phyloP scores from a whole-genome alignment of 2,329 filamentous ascomycete species.

The Monilinia fructigena region DNA sequence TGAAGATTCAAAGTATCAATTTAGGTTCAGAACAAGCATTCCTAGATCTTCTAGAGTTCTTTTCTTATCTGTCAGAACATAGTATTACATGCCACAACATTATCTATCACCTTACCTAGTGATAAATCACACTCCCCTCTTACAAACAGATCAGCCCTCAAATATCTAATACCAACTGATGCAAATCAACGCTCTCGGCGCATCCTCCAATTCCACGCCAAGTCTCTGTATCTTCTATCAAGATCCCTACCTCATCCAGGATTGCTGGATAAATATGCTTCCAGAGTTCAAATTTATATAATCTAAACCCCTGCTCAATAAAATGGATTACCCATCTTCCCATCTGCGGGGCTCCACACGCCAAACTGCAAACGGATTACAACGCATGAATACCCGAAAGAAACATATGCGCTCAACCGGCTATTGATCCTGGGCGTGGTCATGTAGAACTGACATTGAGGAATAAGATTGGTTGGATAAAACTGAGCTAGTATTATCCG shows the following conservation, averaged over 20 bases:
- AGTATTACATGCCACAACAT: background rate
- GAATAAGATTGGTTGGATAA: background rate
- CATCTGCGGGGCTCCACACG: conserved; percentile 13
- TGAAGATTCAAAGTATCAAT: background rate
- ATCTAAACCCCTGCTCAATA: background rate
- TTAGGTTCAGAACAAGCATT: background rate
- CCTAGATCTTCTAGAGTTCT: background rate
- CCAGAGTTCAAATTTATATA: background rate
- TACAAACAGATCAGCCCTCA: background rate
- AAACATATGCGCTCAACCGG: background rate
- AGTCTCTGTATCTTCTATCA: background rate
- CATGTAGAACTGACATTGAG: background rate
- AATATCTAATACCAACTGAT: background rate
- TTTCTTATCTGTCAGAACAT: background rate
- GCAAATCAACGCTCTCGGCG: background rate
- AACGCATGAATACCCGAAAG: background rate
- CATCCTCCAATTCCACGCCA: background rate
- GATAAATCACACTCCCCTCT: background rate
- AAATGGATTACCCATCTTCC: background rate
- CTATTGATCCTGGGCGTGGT: background rate
- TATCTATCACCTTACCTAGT: background rate
- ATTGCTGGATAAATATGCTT: conserved; percentile 17
- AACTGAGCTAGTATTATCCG: background rate
- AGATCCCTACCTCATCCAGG: background rate
- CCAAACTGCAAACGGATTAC: conserved; percentile 7